Base-by-base conservation (phyloP, 441 rosid species). In the Populus hybrid region DNA sequence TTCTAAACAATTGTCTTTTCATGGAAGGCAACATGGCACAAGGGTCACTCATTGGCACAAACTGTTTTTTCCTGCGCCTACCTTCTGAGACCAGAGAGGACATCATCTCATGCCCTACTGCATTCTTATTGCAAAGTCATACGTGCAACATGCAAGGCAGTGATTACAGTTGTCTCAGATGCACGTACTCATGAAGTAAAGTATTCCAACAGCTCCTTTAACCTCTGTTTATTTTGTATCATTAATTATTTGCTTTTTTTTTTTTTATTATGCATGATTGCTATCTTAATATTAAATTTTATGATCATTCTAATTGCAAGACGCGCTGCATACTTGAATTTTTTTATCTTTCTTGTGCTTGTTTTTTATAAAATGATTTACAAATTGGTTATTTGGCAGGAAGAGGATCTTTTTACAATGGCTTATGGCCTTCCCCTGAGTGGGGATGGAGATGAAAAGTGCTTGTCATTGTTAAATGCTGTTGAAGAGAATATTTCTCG, bases 111-210 rank as follows among this genome's bases (percentile, higher is more conserved):
- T 81, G 90, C 95, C 78, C 77, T 96, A 77, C 80, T 96, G 87
- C 95, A 96, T 90, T 93, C 98, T 81, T 94, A 89, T 83, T 90
- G 96, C 86, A 91, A 93, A 87, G 84, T 94, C 74, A 83, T 89
- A 73, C 95, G 95, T 67, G 94, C 97, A 76, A 93, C 98, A 65
- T 93, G 99, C 90, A 94, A 92, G 86, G 93, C 97, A 54, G 92
- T 94, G 83, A 88, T 93, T 85, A 90, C 97, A 3, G 95, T 90
- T 81, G 98, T 94, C 83, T 93, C 98, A 76, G 97, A 96, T 80
- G 91, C 99, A 42, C 98, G 98, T 57, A 96, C 99, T 85, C 97
- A 96, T 93, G 99, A 96, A 94, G 99, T 96, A 94, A 94, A 85
- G 89, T 88, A 90, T 86, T 91, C 87, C 81, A 84, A 80, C 89